phyloP scores from a whole-genome alignment of 306 rosid genomes.

The Potentilla sterilis region DNA sequence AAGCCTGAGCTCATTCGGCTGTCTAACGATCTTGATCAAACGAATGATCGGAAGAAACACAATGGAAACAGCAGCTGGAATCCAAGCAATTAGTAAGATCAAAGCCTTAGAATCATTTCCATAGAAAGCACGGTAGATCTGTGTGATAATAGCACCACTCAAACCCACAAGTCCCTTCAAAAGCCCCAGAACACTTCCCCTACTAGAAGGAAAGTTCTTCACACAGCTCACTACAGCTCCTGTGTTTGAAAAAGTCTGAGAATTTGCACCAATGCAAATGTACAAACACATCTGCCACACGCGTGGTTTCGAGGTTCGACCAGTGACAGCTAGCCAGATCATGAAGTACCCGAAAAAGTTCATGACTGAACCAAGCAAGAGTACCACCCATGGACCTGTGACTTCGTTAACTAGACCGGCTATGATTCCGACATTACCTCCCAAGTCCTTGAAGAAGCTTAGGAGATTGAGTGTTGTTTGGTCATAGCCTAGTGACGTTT shows the following conservation, averaged over 20 bases:
- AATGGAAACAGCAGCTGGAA: conserved; percentile 53
- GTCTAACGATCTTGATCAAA: conserved; percentile 21
- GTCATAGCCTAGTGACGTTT: conserved; percentile 60
- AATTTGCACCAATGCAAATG: conserved; percentile 66
- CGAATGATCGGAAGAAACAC: conserved; percentile 47
- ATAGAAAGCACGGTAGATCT: conserved; percentile 53
- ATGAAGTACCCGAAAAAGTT: conserved; percentile 74
- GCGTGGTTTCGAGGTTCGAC: conserved; percentile 37
- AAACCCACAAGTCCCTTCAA: conserved; percentile 71
- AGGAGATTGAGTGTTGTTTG: conserved; percentile 67
- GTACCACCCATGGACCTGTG: conserved; percentile 61
- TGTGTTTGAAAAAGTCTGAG: conserved; percentile 60
- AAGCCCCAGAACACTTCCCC: conserved; percentile 68
- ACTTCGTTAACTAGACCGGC: conserved; percentile 66
- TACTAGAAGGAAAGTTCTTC: conserved; percentile 56
- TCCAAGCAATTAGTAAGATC: conserved; percentile 57
- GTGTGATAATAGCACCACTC: conserved; percentile 67
- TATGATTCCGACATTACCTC: conserved; percentile 54
- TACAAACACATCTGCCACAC: conserved; percentile 79
- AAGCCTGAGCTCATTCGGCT: conserved; percentile 43
- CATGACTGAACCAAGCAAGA: conserved; percentile 51
- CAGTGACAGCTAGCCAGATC: conserved; percentile 69
- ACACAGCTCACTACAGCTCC: conserved; percentile 64
- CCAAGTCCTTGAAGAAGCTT: conserved; percentile 79
- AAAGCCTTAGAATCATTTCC: conserved; percentile 44